These are phyloP conservation scores for Solanum virginianum DNA, from an alignment of 257 asterid species.

Conservation along the genomic window DNA sequence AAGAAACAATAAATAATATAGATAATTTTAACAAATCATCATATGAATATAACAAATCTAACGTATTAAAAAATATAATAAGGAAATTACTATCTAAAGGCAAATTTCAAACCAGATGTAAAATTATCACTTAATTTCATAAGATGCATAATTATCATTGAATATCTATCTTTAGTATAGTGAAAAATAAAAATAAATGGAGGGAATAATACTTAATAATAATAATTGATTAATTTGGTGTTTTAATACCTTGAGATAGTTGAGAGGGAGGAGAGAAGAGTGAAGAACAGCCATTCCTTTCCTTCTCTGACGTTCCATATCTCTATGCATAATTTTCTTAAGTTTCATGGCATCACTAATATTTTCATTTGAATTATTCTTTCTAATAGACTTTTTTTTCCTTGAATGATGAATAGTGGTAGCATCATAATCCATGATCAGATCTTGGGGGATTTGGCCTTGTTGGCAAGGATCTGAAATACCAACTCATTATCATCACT, in stretches of 20 bases:
- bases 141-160: too few relatives aligned
- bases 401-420: not conserved
- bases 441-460: not conserved
- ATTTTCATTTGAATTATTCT: not conserved
- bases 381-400: not conserved
- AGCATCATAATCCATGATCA: not conserved
- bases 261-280: slow-evolving; percentile 5
- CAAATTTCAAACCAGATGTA: too few relatives aligned
- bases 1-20: too few relatives aligned
- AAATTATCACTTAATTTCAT: too few relatives aligned
- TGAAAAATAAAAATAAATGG: too few relatives aligned
- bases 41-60: too few relatives aligned
- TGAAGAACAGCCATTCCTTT: slow-evolving; percentile 16
- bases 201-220: too few relatives aligned
- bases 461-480: not conserved
- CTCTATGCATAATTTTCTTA: slow-evolving; percentile 18
- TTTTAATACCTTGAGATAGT: slow-evolving; percentile 5
- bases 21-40: too few relatives aligned
- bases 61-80: too few relatives aligned
- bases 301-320: slow-evolving; percentile 20
- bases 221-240: too few relatives aligned
- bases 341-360: not conserved
- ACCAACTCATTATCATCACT: not conserved
- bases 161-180: too few relatives aligned
- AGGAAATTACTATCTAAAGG: too few relatives aligned